Conservation (phyloP, 306 rosid species). For the Prunus kanzakura region DNA sequence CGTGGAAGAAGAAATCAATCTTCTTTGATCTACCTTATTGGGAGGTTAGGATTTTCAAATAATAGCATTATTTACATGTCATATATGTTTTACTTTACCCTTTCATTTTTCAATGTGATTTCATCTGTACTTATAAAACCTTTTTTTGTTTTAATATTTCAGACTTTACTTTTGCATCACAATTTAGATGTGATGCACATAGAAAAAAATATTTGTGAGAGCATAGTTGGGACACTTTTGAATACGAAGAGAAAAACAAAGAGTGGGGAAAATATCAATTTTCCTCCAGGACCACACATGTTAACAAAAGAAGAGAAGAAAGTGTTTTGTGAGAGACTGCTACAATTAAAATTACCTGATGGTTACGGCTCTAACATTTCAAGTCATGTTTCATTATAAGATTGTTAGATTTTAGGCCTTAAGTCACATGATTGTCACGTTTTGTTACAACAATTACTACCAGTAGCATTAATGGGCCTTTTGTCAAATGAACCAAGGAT, state of each 20-base stretch:
- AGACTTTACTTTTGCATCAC: background rate
- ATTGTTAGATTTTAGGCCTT: background rate
- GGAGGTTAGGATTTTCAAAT: background rate
- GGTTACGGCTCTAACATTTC: background rate
- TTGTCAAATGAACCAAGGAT: background rate
- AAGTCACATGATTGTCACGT: background rate
- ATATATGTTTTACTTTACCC: background rate
- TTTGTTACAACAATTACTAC: background rate
- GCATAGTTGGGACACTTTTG: background rate
- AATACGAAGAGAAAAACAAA: background rate
- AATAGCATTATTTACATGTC: background rate
- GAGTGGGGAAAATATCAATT: background rate
- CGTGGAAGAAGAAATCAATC: background rate
- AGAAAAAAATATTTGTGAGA: background rate
- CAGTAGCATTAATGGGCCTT: background rate
- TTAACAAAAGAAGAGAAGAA: background rate
- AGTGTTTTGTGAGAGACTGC: background rate
- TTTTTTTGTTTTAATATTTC: background rate
- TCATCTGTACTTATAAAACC: background rate
- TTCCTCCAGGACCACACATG: background rate
- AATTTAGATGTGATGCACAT: background rate
- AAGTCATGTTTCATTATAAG: background rate
- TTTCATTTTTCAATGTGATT: background rate
- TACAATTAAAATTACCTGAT: background rate
- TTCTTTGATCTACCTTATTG: background rate